phyloP scores from a whole-genome alignment of 352 stramenopile species.

The Pythium oligandrum region DNA sequence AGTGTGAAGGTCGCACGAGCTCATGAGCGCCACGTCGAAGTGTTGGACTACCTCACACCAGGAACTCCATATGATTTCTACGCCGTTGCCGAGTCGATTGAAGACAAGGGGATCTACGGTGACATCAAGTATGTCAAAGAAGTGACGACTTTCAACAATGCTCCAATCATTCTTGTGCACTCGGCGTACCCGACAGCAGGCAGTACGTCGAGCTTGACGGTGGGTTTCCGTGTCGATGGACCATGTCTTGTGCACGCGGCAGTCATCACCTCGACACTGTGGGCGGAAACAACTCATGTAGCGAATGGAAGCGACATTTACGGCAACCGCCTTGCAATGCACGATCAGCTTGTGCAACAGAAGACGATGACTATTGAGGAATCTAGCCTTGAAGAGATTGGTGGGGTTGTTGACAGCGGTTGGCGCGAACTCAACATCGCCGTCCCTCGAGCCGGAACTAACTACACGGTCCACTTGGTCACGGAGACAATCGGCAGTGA shows the following conservation, averaged over 20 bases:
- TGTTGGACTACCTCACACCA: constrained; percentile 56
- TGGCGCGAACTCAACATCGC: constrained; percentile 51
- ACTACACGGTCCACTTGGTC: constrained; percentile 74
- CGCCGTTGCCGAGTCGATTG: constrained; percentile 45
- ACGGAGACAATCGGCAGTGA: constrained; percentile 64
- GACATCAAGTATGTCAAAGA: constrained; percentile 32
- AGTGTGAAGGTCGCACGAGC: constrained; percentile 31
- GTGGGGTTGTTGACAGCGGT: constrained; percentile 22
- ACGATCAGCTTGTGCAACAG: constrained; percentile 46
- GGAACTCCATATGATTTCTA: constrained; percentile 63
- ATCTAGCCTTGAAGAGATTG: constrained; percentile 14
- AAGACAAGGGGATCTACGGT: constrained; percentile 59
- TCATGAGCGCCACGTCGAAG: constrained; percentile 30
- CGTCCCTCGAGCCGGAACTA: constrained; percentile 41
- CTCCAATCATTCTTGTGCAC: constrained; percentile 63
- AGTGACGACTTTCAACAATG: constrained; percentile 56
- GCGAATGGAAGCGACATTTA: constrained; percentile 41
- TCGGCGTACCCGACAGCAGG: constrained; percentile 54
- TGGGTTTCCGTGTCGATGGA: constrained; percentile 62
- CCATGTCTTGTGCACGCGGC: constrained; percentile 57
- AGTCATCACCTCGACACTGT: constrained; percentile 36
- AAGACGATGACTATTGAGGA: constrained; percentile 30
- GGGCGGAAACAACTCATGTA: constrained; percentile 28
- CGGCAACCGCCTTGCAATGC: constrained; percentile 58
- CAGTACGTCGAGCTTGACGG: constrained; percentile 35